phyloP scores from a whole-genome alignment of 2,329 filamentous ascomycete species.

The Fusarium duplospermum region DNA sequence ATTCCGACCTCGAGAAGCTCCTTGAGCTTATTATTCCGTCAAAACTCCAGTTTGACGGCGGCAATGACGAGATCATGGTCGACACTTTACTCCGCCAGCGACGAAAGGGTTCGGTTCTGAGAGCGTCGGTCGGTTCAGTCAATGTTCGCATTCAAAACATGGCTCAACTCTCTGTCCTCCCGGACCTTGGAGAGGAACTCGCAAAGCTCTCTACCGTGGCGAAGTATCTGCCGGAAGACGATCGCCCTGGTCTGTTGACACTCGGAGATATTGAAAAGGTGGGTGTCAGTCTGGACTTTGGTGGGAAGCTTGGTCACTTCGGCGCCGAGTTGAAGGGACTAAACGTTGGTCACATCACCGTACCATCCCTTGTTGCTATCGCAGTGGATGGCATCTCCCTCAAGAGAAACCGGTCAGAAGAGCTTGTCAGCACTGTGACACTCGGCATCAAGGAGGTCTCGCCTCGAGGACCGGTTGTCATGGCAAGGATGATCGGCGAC shows the following conservation, averaged over 20 bases:
- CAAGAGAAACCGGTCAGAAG: conserved; percentile 74
- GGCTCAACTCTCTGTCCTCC: conserved; percentile 74
- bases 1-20: conserved; percentile 83
- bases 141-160: conserved; percentile 72
- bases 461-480: conserved; percentile 68
- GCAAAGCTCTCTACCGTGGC: conserved; percentile 86
- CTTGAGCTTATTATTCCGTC: conserved; percentile 91
- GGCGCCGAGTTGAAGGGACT: conserved; percentile 69
- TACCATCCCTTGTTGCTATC: conserved; percentile 86
- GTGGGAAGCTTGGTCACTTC: conserved; percentile 74
- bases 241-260: conserved; percentile 87
- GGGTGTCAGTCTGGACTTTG: conserved; percentile 71
- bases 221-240: conserved; percentile 96
- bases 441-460: conserved; percentile 44
- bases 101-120: conserved; percentile 85
- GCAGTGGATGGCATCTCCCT: conserved; percentile 73
- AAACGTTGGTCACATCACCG: conserved; percentile 83
- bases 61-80: conserved; percentile 93
- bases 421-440: conserved; percentile 71
- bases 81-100: conserved; percentile 90
- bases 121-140: conserved; percentile 73
- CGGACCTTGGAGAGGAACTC: conserved; percentile 80
- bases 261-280: conserved; percentile 75
- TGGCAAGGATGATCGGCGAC: conserved; percentile 91
- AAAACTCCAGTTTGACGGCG: conserved; percentile 85